Percentiles rank a stretch among this genome's conserved stretches.
Conservation (phyloP, 768 basidiomycete species). For the Hypholoma fasciculare region DNA sequence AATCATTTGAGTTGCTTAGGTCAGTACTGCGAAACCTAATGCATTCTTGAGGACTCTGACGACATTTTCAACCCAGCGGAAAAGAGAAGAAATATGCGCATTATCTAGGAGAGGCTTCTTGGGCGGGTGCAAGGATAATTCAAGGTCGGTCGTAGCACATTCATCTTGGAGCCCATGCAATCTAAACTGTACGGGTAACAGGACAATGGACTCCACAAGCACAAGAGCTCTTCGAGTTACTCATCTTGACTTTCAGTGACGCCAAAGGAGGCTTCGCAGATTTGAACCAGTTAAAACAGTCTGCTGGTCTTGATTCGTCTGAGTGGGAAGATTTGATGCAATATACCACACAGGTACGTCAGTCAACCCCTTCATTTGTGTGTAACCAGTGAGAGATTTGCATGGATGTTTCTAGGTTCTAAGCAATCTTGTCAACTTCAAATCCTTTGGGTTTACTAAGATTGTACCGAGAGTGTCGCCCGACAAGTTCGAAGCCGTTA, state of each 20-base stretch:
- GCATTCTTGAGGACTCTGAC: conserved; percentile 3
- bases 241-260: conserved; percentile 68
- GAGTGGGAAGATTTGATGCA: conserved; percentile 75
- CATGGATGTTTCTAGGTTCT: conserved; percentile 36
- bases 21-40: conserved; percentile 22
- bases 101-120: conserved; percentile 67
- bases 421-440: conserved; percentile 74
- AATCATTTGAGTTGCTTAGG: conserved; percentile 72
- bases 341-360: conserved; percentile 69
- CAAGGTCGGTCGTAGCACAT: conserved; percentile 38
- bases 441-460: conserved; percentile 83
- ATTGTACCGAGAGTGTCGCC: conserved; percentile 71
- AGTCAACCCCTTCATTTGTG: not conserved
- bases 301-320: conserved; percentile 50
- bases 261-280: conserved; percentile 54
- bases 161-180: not conserved
- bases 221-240: conserved; percentile 64
- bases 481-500: conserved; percentile 62
- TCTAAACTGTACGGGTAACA: conserved; percentile 11
- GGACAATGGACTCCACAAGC: conserved; percentile 82
- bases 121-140: conserved; percentile 85
- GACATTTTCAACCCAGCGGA: conserved; percentile 39
- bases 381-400: not conserved
- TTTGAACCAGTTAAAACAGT: conserved; percentile 49
- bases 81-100: conserved; percentile 83